These are phyloP conservation scores for Orbilia ellipsospora DNA, from an alignment of 2,329 filamentous ascomycete genomes.

Conservation along the genomic window DNA sequence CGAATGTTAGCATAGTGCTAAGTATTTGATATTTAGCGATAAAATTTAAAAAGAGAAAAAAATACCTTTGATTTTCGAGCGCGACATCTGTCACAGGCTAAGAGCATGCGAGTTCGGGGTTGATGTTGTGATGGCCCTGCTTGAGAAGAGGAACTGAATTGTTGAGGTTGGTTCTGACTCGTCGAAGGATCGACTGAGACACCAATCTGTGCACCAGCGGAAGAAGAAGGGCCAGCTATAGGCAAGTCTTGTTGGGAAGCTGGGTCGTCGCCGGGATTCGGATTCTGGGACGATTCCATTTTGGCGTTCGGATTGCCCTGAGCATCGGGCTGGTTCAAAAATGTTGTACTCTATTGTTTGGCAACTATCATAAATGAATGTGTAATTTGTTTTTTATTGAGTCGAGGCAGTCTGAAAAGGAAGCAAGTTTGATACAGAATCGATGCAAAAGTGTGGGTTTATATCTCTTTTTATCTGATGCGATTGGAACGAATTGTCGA, in stretches of 20 bases:
- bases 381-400: no score
- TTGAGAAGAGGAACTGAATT: background rate
- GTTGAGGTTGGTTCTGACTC: background rate
- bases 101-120: constrained; percentile 45
- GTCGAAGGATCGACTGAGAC: background rate
- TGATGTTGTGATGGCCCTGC: constrained; percentile 5
- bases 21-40: background rate
- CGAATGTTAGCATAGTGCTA: background rate
- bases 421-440: no score
- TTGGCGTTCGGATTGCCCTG: background rate
- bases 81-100: constrained; percentile 50
- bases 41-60: background rate
- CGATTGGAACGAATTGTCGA: no score
- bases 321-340: constrained; percentile 3
- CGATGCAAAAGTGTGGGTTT: no score
- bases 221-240: constrained; percentile 1
- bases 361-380: no score
- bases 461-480: no score
- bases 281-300: constrained; percentile 41
- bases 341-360: no score
- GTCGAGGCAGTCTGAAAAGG: no score
- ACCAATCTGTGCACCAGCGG: background rate
- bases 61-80: constrained; percentile 41
- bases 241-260: constrained; percentile 3
- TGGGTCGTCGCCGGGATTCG: constrained; percentile 5